phyloP scores from a whole-genome alignment of 2,329 filamentous ascomycete species.

The Geosmithia flava region DNA sequence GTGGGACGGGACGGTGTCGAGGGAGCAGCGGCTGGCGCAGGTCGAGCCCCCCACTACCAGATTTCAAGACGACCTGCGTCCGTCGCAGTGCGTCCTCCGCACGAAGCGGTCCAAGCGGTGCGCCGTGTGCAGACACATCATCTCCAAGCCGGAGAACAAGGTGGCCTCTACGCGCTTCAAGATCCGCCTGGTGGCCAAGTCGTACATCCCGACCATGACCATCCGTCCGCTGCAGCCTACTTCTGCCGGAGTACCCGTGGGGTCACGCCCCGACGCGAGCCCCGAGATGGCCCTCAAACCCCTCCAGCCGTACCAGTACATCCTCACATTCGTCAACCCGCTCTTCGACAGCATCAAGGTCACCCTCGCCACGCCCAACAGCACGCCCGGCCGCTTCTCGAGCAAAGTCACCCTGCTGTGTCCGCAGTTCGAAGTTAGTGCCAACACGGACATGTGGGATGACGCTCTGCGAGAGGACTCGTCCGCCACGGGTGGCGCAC shows the following conservation, averaged over 20 bases:
- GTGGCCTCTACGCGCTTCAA: slow-evolving; percentile 81
- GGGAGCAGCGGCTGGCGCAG: slow-evolving; percentile 35
- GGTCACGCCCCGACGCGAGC: slow-evolving; percentile 15
- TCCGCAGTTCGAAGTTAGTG: slow-evolving; percentile 85
- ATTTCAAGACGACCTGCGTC: slow-evolving; percentile 65
- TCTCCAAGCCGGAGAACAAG: slow-evolving; percentile 88
- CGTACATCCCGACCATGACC: slow-evolving; percentile 74
- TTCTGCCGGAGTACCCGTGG: slow-evolving; percentile 16
- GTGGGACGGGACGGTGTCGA: slow-evolving; percentile 49
- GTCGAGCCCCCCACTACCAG: slow-evolving; percentile 34
- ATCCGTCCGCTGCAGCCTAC: slow-evolving; percentile 48
- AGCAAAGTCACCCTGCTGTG: slow-evolving; percentile 85
- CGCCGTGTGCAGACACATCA: slow-evolving; percentile 83
- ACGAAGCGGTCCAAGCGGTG: slow-evolving; percentile 94
- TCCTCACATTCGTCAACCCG: slow-evolving; percentile 86
- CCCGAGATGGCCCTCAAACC: slow-evolving; percentile 34
- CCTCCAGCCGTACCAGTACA: slow-evolving; percentile 58
- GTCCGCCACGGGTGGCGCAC: slow-evolving; percentile 17
- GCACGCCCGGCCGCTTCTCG: slow-evolving; percentile 63
- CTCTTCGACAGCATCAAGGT: slow-evolving; percentile 86
- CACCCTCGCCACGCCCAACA: slow-evolving; percentile 71
- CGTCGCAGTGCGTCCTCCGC: slow-evolving; percentile 69
- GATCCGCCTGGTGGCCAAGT: slow-evolving; percentile 78
- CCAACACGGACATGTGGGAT: slow-evolving; percentile 80
- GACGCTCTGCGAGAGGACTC: slow-evolving; percentile 61